Conservation (phyloP, 768 basidiomycete genomes). For the Pluteus cervinus region DNA sequence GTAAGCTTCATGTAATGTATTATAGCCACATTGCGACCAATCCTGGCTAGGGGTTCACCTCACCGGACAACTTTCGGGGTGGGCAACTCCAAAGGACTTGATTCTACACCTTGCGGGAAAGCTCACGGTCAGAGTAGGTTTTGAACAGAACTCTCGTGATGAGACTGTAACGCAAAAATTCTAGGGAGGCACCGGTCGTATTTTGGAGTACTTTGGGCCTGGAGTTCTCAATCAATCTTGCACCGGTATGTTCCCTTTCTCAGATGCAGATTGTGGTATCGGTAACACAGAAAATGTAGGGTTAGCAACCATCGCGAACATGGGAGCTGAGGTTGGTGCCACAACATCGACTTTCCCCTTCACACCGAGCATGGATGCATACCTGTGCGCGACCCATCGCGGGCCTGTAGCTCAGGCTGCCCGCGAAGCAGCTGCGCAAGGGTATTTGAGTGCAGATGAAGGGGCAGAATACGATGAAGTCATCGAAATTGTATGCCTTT, state of each 20-base stretch:
- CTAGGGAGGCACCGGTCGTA: slow-evolving; percentile 92
- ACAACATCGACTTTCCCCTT: slow-evolving; percentile 99
- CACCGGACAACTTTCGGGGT: slow-evolving; percentile 80
- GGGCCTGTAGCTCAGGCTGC: slow-evolving; percentile 82
- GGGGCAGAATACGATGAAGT: slow-evolving; percentile 92
- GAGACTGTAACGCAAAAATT: slow-evolving; percentile 4
- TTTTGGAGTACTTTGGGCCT: slow-evolving; percentile 95
- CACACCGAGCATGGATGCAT: slow-evolving; percentile 81
- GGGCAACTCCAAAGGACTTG: slow-evolving; percentile 95
- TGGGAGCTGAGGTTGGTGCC: slow-evolving; percentile 99
- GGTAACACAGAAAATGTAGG: slow-evolving; percentile 32
- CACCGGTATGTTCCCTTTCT: slow-evolving; percentile 52
- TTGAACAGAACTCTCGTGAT: neutral
- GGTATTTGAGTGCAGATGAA: slow-evolving; percentile 79
- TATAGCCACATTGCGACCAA: neutral
- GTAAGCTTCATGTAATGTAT: slow-evolving; percentile 44
- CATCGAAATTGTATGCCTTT: slow-evolving; percentile 74
- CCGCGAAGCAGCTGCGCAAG: slow-evolving; percentile 69
- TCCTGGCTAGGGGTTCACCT: slow-evolving; percentile 67
- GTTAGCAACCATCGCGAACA: slow-evolving; percentile 93
- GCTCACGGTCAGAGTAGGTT: slow-evolving; percentile 81
- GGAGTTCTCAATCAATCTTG: slow-evolving; percentile 88
- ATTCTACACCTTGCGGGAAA: slow-evolving; percentile 93
- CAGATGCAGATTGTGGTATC: neutral
- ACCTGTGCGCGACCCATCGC: slow-evolving; percentile 87